Percentiles rank a stretch among this genome's conserved stretches.
Conservation (phyloP, 129 eudicot species). For the Chrysanthemum lavandulifolium region DNA sequence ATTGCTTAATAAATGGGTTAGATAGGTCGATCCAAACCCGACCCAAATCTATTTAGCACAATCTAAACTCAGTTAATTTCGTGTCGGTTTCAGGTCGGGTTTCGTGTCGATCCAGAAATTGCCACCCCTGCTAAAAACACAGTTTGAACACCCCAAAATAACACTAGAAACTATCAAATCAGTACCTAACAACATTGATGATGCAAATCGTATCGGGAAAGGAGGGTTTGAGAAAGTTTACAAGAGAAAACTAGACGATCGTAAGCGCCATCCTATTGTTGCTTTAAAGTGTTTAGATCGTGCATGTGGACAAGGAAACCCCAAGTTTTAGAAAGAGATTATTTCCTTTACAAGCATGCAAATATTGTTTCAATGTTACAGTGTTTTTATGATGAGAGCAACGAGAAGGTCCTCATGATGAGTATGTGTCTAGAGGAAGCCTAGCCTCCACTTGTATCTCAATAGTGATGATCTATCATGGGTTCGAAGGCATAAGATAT, state of each 20-base stretch:
- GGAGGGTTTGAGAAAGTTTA: slow-evolving; percentile 1
- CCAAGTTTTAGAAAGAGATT: background rate
- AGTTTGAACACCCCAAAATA: slow-evolving; percentile 3
- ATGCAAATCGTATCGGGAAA: background rate
- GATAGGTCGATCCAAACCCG: too few relatives aligned
- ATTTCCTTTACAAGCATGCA: background rate
- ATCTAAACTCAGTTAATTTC: too few relatives aligned
- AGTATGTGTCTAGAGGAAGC: background rate
- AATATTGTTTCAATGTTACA: background rate
- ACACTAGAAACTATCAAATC: background rate
- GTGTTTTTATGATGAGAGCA: background rate
- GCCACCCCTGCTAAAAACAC: too few relatives aligned
- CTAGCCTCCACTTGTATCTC: slow-evolving; percentile 1
- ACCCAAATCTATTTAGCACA: too few relatives aligned
- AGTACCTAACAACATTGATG: slow-evolving; percentile 1
- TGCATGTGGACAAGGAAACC: slow-evolving; percentile 8
- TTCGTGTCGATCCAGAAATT: too few relatives aligned
- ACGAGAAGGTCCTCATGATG: background rate
- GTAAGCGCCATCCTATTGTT: background rate
- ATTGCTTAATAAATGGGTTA: too few relatives aligned
- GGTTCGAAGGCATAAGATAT: background rate
- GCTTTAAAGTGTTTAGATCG: background rate
- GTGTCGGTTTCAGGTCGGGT: too few relatives aligned
- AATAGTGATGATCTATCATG: background rate
- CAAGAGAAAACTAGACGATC: background rate